Base-by-base conservation (phyloP, 208 protist genomes). In the Trypanosoma caninum region DNA sequence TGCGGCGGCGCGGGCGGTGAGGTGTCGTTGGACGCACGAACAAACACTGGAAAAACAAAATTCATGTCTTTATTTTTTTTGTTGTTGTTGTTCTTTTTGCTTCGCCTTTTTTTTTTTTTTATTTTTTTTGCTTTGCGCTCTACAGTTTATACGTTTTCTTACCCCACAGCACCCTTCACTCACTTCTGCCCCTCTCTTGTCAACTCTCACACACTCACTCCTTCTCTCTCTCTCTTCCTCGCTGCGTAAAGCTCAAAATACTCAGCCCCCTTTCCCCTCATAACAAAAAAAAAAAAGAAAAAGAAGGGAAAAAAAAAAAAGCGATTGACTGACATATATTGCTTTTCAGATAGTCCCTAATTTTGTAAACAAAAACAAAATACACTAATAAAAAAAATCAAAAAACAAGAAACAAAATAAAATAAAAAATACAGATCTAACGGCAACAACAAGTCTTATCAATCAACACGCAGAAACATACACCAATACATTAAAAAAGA, bases 31-130 rank as follows among this genome's bases (percentile, higher is more conserved):
- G 55, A 70, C 27, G 65, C 61, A 2, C 40, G 63, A 0, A 76
- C 70, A 65, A 70, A 76, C 16, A 33, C 33, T 8, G 70, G 70
- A 18, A 76, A 76, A 54, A 10, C 4, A 33, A 55, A 61, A 51
- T 35, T 52, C 30, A 25, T 47, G 7, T 14, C 14, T 30, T 45
- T 14, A 2, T 40, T 53, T 25, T 53, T 65, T 56, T 8, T 55
- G 18, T 23, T 51, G 6, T 27, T 42, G 27, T 48, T 34, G 3
- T 35, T 52, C 23, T 28, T 10, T 52, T 35, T 31, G 2, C 40
- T 45, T 18, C n/a, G 27, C 35, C 25, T 23, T 35, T 52, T 18
- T 28, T 10, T 52, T 35, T 31, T 8, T 52, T 45, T 18, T 16
- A 31, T 4, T 33, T 25, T 37, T 16, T 27, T 20, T 33, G 20